Base-by-base conservation (phyloP, 495 filamentous ascomycete species). In the Penicillium goetzii region DNA sequence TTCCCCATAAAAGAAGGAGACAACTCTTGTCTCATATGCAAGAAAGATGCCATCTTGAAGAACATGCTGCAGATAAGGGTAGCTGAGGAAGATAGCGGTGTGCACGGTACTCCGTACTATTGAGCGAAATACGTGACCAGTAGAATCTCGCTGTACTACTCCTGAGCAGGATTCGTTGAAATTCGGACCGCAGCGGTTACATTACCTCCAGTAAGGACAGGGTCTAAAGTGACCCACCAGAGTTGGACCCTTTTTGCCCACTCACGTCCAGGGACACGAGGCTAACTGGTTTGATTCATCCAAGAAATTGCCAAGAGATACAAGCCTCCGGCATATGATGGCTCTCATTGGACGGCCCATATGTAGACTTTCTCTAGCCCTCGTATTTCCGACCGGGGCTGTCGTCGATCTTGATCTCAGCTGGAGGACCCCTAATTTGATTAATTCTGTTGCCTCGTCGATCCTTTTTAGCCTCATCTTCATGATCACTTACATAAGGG, bases 391-490 rank as follows among this genome's bases (percentile, higher is more conserved):
- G 43, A 45, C 43, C 19, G 43, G 8, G 21, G 43, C 43, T 9
- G 43, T 21, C 8, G 43, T 45, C 9, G 19, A 45, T 45, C 41
- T 45, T 19, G 7, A 21, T 47, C 43, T 47, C 14, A 47, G 19
- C 43, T 47, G 43, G 43, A 11, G 19, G 9, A 47, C 43, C 43
- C 43, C 43, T 47, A 47, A 47, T 47, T 12, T 21, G 10, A 23
- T 47, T 47, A 47, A 47, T 47, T 47, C 43, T 47, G 43, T 25
- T 47, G 43, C 43, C 43, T 47, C 43, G 43, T 23, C 19, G 43
- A 47, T 47, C 43, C 43, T 47, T 47, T 47, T 47, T 47, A 47
- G 43, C 43, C 43, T 21, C 43, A 47, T 47, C 43, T 21, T 25
- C 3, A 25, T 3, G 19, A 0, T 47, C 21, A 43, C 17, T 43